Evolutionary conservation across 1,284 basidiomycete genomes (phyloP).

Genomic region (Hemileia vastatrix): DNA sequence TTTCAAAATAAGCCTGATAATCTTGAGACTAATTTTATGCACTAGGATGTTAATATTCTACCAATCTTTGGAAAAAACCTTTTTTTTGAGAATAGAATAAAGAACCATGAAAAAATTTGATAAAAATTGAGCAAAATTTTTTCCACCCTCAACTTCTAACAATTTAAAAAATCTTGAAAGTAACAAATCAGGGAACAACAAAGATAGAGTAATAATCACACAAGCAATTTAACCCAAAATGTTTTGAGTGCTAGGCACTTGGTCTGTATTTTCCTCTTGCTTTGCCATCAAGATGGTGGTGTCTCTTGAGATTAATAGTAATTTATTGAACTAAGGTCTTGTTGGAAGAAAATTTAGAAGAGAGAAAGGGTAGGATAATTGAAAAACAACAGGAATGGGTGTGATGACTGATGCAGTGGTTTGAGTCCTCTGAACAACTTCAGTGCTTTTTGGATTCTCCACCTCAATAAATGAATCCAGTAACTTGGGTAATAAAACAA

Average conservation of each 20-base stretch:
- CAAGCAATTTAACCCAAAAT: slow-evolving; percentile 76
- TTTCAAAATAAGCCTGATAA: slow-evolving; percentile 69
- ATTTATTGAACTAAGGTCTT: slow-evolving; percentile 45
- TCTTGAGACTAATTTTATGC: slow-evolving; percentile 76
- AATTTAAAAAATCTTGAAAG: slow-evolving; percentile 69
- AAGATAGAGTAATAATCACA: slow-evolving; percentile 70
- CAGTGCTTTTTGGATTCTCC: slow-evolving; percentile 57
- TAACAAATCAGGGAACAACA: slow-evolving; percentile 67
- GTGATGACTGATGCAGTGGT: slow-evolving; percentile 57
- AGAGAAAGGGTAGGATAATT: slow-evolving; percentile 85
- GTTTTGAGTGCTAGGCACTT: slow-evolving; percentile 57
- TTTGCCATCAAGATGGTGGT: no score
- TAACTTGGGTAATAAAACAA: slow-evolving; percentile 74
- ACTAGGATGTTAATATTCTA: slow-evolving; percentile 82
- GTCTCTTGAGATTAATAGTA: no score
- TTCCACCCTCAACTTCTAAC: slow-evolving; percentile 73
- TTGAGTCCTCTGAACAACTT: slow-evolving; percentile 61
- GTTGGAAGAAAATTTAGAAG: slow-evolving; percentile 57
- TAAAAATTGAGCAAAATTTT: slow-evolving; percentile 63
- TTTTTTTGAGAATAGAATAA: slow-evolving; percentile 70
- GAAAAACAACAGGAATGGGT: slow-evolving; percentile 70
- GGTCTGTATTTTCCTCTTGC: slow-evolving; percentile 15
- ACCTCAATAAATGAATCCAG: slow-evolving; percentile 81
- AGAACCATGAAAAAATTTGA: slow-evolving; percentile 71
- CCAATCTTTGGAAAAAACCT: slow-evolving; percentile 85